Conservation (phyloP, 345 rosid species). For the Gossypium mustelinum region DNA sequence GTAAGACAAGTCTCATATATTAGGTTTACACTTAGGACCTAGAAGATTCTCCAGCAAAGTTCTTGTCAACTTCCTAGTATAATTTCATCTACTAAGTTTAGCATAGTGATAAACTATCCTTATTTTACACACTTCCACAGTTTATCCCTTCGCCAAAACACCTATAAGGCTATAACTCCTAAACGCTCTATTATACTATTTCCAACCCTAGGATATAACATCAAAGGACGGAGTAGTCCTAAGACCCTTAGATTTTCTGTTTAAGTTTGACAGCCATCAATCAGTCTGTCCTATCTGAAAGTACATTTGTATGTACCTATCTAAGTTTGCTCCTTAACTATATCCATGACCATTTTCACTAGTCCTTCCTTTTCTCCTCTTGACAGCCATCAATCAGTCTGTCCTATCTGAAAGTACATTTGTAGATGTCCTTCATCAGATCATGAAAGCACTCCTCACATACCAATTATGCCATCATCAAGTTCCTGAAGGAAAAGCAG, state of each 20-base stretch:
- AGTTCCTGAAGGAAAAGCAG: background rate
- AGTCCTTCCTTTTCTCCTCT: background rate
- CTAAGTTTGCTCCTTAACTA: background rate
- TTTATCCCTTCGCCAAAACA: background rate
- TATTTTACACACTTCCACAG: background rate
- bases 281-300: background rate
- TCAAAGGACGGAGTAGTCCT: background rate
- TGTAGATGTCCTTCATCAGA: background rate
- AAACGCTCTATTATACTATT: background rate
- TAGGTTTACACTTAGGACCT: background rate
- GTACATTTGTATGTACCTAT: background rate
- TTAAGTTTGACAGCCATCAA: background rate
- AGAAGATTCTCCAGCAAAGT: conserved; percentile 6
- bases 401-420: too few relatives aligned
- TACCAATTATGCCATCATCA: background rate
- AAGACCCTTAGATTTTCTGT: background rate
- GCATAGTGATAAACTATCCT: background rate
- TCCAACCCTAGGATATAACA: background rate
- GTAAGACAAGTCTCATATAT: background rate
- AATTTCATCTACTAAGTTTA: background rate
- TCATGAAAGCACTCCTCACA: background rate
- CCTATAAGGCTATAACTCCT: background rate
- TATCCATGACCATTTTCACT: background rate
- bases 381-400: too few relatives aligned
- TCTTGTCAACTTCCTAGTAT: background rate